These are phyloP conservation scores for Pseudonitzschia delicatissima DNA, from an alignment of 108 stramenopile genomes.

Conservation along the genomic window DNA sequence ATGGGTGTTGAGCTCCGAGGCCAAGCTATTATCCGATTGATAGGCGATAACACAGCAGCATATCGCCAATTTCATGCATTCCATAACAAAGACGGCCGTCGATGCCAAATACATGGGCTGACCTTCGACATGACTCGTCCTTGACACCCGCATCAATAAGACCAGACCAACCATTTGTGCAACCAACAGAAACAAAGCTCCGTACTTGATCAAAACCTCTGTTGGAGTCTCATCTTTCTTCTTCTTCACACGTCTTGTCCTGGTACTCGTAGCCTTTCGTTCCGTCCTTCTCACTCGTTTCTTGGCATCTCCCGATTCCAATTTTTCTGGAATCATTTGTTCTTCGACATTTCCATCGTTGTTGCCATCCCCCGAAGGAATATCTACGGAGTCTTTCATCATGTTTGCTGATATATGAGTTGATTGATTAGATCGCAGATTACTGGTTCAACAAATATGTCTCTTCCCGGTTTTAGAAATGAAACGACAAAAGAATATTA, in stretches of 20 bases:
- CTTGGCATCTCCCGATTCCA: constrained; percentile 13
- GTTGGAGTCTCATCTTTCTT: constrained; percentile 16
- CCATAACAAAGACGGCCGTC: constrained; percentile 86
- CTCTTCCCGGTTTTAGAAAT: too few species aligned
- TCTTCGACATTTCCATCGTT: constrained; percentile 5
- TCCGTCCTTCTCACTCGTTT: constrained; percentile 18
- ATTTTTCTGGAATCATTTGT: constrained; percentile 25
- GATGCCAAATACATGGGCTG: constrained; percentile 77
- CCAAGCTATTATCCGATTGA: constrained; percentile 36
- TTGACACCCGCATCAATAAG: constrained; percentile 74
- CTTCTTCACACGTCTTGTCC: constrained; percentile 10
- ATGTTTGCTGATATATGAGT: background rate
- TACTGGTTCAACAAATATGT: too few species aligned
- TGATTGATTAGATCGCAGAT: background rate
- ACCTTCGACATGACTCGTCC: constrained; percentile 50
- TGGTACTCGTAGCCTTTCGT: constrained; percentile 9
- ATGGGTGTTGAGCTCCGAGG: constrained; percentile 40
- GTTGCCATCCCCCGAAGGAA: background rate
- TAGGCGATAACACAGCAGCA: constrained; percentile 63
- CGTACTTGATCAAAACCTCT: constrained; percentile 64
- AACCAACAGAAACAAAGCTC: constrained; percentile 74
- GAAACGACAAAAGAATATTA: too few species aligned
- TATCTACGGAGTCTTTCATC: constrained; percentile 28
- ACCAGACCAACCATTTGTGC: constrained; percentile 88
- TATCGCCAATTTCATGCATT: constrained; percentile 72